Evolutionary conservation across 495 filamentous ascomycete genomes (phyloP), one percentile per base, ranked within the genome.

Genomic region (Penicillium malachiteum): DNA sequence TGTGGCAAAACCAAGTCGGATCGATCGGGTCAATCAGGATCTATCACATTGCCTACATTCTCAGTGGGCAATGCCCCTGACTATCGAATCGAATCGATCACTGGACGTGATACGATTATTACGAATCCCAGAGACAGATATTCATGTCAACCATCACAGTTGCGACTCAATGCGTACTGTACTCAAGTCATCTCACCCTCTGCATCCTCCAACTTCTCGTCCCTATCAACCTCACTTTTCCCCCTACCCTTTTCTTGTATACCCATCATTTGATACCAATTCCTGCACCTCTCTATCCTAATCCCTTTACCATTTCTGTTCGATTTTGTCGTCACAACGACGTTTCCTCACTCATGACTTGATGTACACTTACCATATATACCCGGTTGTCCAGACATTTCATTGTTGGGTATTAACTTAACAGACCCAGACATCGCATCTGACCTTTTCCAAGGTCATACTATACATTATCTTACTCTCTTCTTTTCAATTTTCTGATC

Each of bases 321-420:
- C 34, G 21, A 37, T 37, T 9, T 37, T 7, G 34, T 47, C 44
- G 21, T 26, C 32, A 37, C 32, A 37, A 16, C 6, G 30, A 30
- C 14, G 32, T 49, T 40, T 46, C 31, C 49, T 54, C 39, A 37
- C 53, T 54, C 56, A 67, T 62, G 61, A 67, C 62, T 65, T 68
- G 46, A 68, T 65, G 56, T 61, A 66, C 54, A 65, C 55, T 54
- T 59, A 59, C 62, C 30, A 42, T 57, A 66, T 57, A 66, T 67
- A 67, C 61, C 64, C 66, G 50, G 50, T 31, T 51, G 48, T 12
- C 32, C 33, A 46, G 51, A 59, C 49, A 57, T 18, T 50, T 56
- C 45, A 55, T 32, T 50, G 53, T 39, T 48, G 40, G 44, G 50
- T 11, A 32, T 26, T 26, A 26, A 26, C 21, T 26, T 26, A 4